Evolutionary conservation across 257 asterid genomes (phyloP), one percentile per base, ranked within the genome.

Genomic region (Solanum chilense): DNA sequence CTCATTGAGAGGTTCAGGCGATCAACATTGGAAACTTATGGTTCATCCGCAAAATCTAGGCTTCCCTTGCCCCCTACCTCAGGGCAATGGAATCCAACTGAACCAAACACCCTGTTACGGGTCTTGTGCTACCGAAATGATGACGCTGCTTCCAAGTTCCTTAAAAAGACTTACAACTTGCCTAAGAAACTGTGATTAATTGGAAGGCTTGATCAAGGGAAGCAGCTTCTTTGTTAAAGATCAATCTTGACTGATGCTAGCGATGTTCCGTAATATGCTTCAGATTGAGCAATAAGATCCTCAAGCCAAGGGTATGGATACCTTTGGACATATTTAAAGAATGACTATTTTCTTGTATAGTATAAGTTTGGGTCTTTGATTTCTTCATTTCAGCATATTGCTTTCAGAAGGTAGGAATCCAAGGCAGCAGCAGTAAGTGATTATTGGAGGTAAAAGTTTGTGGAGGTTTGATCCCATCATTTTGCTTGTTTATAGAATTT

Each of bases 21-120:
- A 49, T 21, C 90, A 86, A 92, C 95, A 29, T 82, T 93, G 89
- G 98, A 94, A 89, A 86, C 96, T 2, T 93, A 92, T 42, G 98
- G 98, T 83, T 92, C 97, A 81, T 93, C 98, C 4, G 95, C 98
- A 14, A 97, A 95, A 87, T 90, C 97, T 14, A 91, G 98, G 81
- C 93, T 97, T 83, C 99, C 99, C 18, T 91, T 97, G 73, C 99
- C 99, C 62, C 95, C 99, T 74, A 97, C 99, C 1, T 94, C 99
- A 1, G 99, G 98, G 66, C 98, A 96, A 80, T 97, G 99, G 99
- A 94, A 88, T 88, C 91, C 98, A 5, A 90, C 94, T 3, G 99
- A 97, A 73, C 97, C 99, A 3, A 97, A 97, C 91, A 97, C 98
- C 0, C 89, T 97, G 90, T 78, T 97, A 90, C 93, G 99, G 42